Conservation (phyloP, 2,329 filamentous ascomycete genomes). For the Westerdykella sp. region DNA sequence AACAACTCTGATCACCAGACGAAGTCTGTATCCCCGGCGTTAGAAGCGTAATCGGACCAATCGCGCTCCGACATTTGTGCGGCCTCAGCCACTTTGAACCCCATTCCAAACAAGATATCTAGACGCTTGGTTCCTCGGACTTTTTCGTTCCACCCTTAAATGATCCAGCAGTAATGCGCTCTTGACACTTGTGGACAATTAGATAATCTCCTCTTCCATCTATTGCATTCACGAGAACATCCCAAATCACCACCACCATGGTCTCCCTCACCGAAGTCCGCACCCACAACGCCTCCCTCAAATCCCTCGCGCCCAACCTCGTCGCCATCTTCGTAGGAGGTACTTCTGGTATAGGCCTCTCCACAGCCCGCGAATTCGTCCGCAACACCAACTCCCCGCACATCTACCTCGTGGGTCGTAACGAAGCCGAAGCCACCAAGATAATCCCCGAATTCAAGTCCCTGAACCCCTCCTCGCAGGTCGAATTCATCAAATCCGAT, state of each 20-base stretch:
- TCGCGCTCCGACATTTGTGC: too few relatives aligned
- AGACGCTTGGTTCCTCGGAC: too few relatives aligned
- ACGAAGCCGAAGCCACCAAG: slow-evolving; percentile 31
- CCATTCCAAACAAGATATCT: too few relatives aligned
- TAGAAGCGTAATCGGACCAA: too few relatives aligned
- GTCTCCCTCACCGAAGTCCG: slow-evolving; percentile 19
- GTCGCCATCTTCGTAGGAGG: slow-evolving; percentile 38
- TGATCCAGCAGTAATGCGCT: too few relatives aligned
- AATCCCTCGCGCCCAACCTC: slow-evolving; percentile 17
- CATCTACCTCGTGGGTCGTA: slow-evolving; percentile 42
- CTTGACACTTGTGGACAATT: too few relatives aligned
- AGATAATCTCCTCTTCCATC: too few relatives aligned
- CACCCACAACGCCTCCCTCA: slow-evolving; percentile 21
- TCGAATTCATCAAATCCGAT: slow-evolving; percentile 40
- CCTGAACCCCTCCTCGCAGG: slow-evolving; percentile 34
- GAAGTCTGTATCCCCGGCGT: too few relatives aligned
- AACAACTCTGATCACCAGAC: too few relatives aligned
- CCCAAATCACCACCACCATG: slow-evolving; percentile 9
- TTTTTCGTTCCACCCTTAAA: too few relatives aligned
- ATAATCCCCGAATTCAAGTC: slow-evolving; percentile 35
- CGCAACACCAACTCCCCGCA: slow-evolving; percentile 34
- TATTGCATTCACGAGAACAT: too few relatives aligned
- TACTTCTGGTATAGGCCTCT: slow-evolving; percentile 41
- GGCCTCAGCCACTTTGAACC: too few relatives aligned
- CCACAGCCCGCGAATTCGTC: slow-evolving; percentile 40